Percentiles rank a stretch among this genome's conserved stretches.
Evolutionary conservation across 495 filamentous ascomycete genomes (phyloP).

Genomic region (Pyronema domesticum): DNA sequence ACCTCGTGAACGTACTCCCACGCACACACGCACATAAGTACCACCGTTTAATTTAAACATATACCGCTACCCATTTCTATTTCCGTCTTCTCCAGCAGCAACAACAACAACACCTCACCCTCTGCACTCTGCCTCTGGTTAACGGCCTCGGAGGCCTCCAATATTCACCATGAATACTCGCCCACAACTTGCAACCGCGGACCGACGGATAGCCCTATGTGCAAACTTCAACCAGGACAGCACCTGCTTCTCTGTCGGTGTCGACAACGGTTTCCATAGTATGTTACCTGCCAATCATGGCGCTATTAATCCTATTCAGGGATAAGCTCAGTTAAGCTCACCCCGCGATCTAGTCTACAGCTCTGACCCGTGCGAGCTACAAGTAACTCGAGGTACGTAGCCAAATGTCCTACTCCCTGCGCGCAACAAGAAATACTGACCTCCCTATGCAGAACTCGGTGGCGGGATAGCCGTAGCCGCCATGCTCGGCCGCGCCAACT

Average conservation of each 20-base stretch:
- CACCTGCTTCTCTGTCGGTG: slow-evolving; percentile 73
- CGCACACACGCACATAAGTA: no score
- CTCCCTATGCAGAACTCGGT: slow-evolving; percentile 47
- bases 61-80: no score
- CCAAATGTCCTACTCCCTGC: slow-evolving; percentile 13
- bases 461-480: slow-evolving; percentile 66
- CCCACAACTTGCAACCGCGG: slow-evolving; percentile 61
- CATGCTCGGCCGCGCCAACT: slow-evolving; percentile 80
- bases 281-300: slow-evolving; percentile 23
- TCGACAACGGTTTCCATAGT: slow-evolving; percentile 80
- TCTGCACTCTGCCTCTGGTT: no score
- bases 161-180: slow-evolving; percentile 65
- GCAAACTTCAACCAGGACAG: slow-evolving; percentile 74
- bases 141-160: no score
- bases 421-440: not conserved
- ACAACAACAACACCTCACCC: no score
- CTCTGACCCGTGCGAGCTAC: slow-evolving; percentile 56
- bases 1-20: no score
- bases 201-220: slow-evolving; percentile 58
- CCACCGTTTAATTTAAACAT: no score
- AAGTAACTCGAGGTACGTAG: slow-evolving; percentile 43
- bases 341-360: slow-evolving; percentile 46
- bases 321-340: slow-evolving; percentile 5
- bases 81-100: no score
- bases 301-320: slow-evolving; percentile 1